Evolutionary conservation across 768 basidiomycete genomes (phyloP), one percentile per base, ranked within the genome.

Genomic region (Porpolomopsis calyptriformis): DNA sequence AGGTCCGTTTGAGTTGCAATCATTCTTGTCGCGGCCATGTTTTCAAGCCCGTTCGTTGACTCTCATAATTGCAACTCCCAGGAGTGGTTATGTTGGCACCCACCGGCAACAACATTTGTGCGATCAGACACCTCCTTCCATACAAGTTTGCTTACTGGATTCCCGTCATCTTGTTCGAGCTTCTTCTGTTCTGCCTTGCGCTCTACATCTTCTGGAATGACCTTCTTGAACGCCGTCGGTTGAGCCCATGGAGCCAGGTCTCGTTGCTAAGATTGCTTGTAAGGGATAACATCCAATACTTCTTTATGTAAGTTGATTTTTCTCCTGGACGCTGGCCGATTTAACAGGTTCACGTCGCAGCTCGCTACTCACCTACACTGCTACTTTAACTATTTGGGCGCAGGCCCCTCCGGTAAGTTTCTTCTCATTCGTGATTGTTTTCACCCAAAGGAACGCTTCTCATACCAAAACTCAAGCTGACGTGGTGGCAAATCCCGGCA

Each of bases 111-210:
- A 19, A 35, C 18, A 46, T 52, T n/a, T 55, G 54, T 26, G 35
- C 26, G 12, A 23, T 24, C 12, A 24, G 31, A 16, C 36, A 44
- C 23, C 24, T 58, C 16, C 60, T 60, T 16, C 41, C 48, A 7
- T 56, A 52, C 31, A 51, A 53, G 9, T 53, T 54, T 26, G 45
- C 56, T 5, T 59, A 60, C 39, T 63, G 61, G 61, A 34, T 64
- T 19, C 58, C 60, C 10, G 51, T 64, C n/a, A 46, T 63, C 16
- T 35, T 50, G 24, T 60, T 64, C 31, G 61, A 64, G 40, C 52
- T 47, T 19, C 49, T 63, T 45, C 43, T 63, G n/a, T 58, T 61
- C 45, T 29, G 46, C 11, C 49, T 64, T 4, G 55, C 57, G 2
- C 39, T 63, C 18, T 50, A 55, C 7, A 51, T 60, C 19, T 57